A percentile compares a stretch with the other conserved stretches of the same genome.
phyloP scores from a whole-genome alignment of 2,329 filamentous ascomycete genomes.

The Coleophoma crateriformis region DNA sequence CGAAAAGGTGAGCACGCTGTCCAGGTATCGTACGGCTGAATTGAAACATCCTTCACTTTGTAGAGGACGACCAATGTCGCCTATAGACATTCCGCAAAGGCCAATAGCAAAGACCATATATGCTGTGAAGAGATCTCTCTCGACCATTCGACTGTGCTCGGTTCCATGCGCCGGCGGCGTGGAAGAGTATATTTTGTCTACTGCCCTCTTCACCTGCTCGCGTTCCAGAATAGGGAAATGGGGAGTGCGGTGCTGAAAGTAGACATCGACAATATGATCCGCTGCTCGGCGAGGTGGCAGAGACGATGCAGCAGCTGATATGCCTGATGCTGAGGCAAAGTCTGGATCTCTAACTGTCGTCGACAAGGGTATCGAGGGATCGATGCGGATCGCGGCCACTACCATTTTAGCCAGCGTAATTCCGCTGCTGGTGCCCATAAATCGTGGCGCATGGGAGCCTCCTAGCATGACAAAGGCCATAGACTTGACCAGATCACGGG shows the following conservation, averaged over 20 bases:
- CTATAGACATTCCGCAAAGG: conserved; percentile 21
- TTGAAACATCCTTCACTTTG: conserved; percentile 30
- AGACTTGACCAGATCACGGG: not conserved
- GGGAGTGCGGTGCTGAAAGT: conserved; percentile 28
- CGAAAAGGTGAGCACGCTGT: conserved; percentile 24
- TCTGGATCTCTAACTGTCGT: not conserved
- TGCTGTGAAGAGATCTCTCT: conserved; percentile 24
- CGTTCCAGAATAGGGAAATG: conserved; percentile 26
- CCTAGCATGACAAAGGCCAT: conserved; percentile 16
- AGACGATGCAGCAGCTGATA: conserved; percentile 13
- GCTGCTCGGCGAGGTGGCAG: conserved; percentile 27
- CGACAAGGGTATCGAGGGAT: conserved; percentile 3
- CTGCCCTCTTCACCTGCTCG: conserved; percentile 17
- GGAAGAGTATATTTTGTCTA: conserved; percentile 22
- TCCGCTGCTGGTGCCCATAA: conserved; percentile 27
- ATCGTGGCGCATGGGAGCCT: conserved; percentile 21
- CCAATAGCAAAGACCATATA: conserved; percentile 30
- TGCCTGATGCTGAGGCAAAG: no score
- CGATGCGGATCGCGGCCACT: conserved; percentile 22
- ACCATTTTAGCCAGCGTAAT: conserved; percentile 28
- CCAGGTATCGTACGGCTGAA: conserved; percentile 25
- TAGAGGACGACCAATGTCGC: conserved; percentile 16
- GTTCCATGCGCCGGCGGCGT: conserved; percentile 5
- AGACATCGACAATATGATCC: conserved; percentile 26
- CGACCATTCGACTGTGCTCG: conserved; percentile 5